Evolutionary conservation across 2,329 filamentous ascomycete species (phyloP), one percentile per base, ranked within the genome.

Genomic region (Xylariomycetidae sp.): DNA sequence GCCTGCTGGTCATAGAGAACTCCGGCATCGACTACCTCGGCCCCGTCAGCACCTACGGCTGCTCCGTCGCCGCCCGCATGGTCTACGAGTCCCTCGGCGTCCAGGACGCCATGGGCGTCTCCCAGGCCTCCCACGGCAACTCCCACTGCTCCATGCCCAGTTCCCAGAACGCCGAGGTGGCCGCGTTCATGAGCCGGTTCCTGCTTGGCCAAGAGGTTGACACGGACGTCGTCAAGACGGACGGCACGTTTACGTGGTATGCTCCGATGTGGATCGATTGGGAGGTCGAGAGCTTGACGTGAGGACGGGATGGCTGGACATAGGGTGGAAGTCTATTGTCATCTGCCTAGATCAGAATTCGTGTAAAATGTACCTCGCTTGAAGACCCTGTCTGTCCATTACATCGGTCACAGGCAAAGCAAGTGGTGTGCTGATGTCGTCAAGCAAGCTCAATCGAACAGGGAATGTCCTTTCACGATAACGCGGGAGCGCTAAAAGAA

Each of bases 1-100:
- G 60, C 9, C 52, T 72, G 12, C 53, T 67, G 15, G 61, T 67
- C 6, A 65, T 70, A 24, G 68, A 72, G 48, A 72, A 72, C 40
- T 62, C 64, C 24, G 49, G 53, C 9, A 50, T 55, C 42, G 64
- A 68, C 41, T 72, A 67, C 62, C 56, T 72, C 12, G 66, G 67
- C 5, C 60, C 61, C 0, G 55, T 61, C 19, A 62, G 60, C 37
- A 67, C 62, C 12, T 67, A 61, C 39, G 66, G 59, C 7, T 72
- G 68, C 14, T 44, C 52, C 20, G 39, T 37, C 33, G 23, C 47
- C 32, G 26, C 43, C 42, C 13, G 39, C 35, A 41, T 39, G 16
- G 53, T 58, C 0, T 50, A 57, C 37, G 43, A 51, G 12, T 48
- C 39, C 17, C 40, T 59, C 4, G 38, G 42, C 10, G 52, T 49